Evolutionary conservation across 352 stramenopile species (phyloP).

Genomic region (Globisporangium alternatum): DNA sequence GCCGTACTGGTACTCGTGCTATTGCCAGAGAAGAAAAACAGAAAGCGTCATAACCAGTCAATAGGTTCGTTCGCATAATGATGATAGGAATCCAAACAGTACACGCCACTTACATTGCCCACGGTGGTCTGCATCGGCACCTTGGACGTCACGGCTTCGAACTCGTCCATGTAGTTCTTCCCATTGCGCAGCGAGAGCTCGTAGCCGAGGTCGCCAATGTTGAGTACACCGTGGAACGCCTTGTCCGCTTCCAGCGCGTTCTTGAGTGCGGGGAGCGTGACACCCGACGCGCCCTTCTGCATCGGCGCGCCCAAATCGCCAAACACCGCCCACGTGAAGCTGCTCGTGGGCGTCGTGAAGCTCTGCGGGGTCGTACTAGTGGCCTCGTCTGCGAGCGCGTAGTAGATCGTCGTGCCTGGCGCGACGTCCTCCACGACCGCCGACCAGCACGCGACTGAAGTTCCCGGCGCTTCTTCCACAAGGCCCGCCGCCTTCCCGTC

Average conservation of each 20-base stretch:
- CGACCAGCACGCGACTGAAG: slow-evolving; percentile 55
- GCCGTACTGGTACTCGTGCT: slow-evolving; percentile 75
- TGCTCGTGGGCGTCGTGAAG: slow-evolving; percentile 42
- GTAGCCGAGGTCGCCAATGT: slow-evolving; percentile 73
- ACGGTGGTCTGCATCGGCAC: slow-evolving; percentile 76
- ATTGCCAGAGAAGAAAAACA: slow-evolving; percentile 10
- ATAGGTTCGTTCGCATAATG: neutral
- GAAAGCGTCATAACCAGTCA: neutral
- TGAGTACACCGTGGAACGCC: slow-evolving; percentile 58
- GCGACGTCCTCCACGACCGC: slow-evolving; percentile 45
- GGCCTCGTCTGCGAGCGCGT: slow-evolving; percentile 37
- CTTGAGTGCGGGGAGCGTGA: slow-evolving; percentile 66
- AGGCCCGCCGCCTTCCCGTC: slow-evolving; percentile 31
- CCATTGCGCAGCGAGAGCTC: slow-evolving; percentile 58
- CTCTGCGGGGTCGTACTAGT: slow-evolving; percentile 20
- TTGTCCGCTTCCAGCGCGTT: slow-evolving; percentile 30
- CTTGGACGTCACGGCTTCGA: slow-evolving; percentile 50
- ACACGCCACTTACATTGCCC: slow-evolving; percentile 48
- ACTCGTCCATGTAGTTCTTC: slow-evolving; percentile 71
- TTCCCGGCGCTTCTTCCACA: slow-evolving; percentile 43
- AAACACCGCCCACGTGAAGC: slow-evolving; percentile 76
- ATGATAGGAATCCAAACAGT: neutral
- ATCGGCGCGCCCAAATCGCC: slow-evolving; percentile 60
- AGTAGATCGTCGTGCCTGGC: slow-evolving; percentile 51
- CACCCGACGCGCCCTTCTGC: slow-evolving; percentile 48